These are phyloP conservation scores for Ziziphus jujuba DNA, from an alignment of 306 rosid genomes.

Conservation along the genomic window DNA sequence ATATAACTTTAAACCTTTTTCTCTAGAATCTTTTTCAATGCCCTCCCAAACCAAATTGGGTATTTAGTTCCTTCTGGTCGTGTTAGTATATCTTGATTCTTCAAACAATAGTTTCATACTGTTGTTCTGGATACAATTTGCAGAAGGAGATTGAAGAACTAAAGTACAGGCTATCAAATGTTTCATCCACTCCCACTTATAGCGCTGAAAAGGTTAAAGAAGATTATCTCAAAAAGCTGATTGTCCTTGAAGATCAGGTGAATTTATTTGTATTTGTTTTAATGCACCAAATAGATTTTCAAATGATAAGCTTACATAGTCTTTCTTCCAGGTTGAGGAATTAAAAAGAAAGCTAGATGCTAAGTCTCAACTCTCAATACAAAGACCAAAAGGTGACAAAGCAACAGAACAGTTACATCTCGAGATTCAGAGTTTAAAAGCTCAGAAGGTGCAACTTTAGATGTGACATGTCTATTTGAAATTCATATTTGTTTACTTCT, in stretches of 20 bases:
- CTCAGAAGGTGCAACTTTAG: constrained; percentile 67
- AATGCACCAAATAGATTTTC: background rate
- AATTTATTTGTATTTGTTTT: constrained; percentile 9
- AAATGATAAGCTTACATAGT: background rate
- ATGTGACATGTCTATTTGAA: constrained; percentile 1
- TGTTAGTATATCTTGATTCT: too few relatives aligned
- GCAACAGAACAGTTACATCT: constrained; percentile 55
- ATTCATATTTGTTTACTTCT: background rate
- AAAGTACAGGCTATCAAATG: constrained; percentile 42
- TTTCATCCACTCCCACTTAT: constrained; percentile 40
- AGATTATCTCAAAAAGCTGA: constrained; percentile 85
- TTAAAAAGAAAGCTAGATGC: constrained; percentile 69
- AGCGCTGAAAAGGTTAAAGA: constrained; percentile 68
- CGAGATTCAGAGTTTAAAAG: constrained; percentile 80
- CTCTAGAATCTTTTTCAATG: too few relatives aligned
- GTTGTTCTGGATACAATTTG: constrained; percentile 20
- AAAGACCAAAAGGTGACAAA: constrained; percentile 57
- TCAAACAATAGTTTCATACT: constrained; percentile 18
- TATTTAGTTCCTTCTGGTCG: background rate
- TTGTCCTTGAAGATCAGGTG: constrained; percentile 82
- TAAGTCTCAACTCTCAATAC: constrained; percentile 78
- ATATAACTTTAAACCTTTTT: background rate
- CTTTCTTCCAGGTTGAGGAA: constrained; percentile 56
- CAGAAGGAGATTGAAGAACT: constrained; percentile 77
- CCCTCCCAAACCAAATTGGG: too few relatives aligned